phyloP scores from a whole-genome alignment of 2,329 filamentous ascomycete genomes.

The Epichloe gansuensis region DNA sequence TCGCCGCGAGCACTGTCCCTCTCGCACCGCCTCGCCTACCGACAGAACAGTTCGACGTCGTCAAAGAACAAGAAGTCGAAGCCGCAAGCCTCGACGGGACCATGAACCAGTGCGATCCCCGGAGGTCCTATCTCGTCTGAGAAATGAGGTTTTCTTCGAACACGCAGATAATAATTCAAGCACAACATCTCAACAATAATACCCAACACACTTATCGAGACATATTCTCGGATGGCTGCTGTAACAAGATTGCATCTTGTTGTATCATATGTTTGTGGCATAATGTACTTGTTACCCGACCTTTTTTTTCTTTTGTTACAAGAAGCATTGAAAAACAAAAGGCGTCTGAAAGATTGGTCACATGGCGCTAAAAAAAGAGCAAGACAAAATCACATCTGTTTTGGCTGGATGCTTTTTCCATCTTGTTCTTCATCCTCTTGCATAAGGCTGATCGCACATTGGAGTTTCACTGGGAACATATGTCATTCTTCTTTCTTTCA shows the following conservation, averaged over 20 bases:
- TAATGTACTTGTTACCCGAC: not conserved
- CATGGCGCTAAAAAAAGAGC: not conserved
- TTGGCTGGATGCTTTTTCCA: not conserved
- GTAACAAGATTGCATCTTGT: conserved; percentile 1
- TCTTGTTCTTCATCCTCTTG: not conserved
- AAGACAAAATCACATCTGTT: not conserved
- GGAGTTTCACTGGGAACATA: not conserved
- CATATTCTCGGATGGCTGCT: not conserved
- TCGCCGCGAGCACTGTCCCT: conserved; percentile 33
- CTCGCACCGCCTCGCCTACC: conserved; percentile 23
- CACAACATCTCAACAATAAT: not conserved
- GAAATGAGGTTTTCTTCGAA: conserved; percentile 22
- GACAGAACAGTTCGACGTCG: conserved; percentile 23
- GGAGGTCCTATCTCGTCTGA: conserved; percentile 21
- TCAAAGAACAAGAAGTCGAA: conserved; percentile 27
- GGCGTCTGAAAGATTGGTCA: not conserved
- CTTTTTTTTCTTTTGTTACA: not conserved
- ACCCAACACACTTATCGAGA: not conserved
- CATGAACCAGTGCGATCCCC: conserved; percentile 16
- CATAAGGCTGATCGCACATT: not conserved
- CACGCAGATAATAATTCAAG: conserved; percentile 3
- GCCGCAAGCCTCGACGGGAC: conserved; percentile 22
- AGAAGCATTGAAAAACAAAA: not conserved
- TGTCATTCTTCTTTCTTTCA: not conserved
- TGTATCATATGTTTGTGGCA: not conserved